These are phyloP conservation scores for Tetrapisispora nanseiensis DNA, from an alignment of 805 yeast genomes.

Conservation along the genomic window DNA sequence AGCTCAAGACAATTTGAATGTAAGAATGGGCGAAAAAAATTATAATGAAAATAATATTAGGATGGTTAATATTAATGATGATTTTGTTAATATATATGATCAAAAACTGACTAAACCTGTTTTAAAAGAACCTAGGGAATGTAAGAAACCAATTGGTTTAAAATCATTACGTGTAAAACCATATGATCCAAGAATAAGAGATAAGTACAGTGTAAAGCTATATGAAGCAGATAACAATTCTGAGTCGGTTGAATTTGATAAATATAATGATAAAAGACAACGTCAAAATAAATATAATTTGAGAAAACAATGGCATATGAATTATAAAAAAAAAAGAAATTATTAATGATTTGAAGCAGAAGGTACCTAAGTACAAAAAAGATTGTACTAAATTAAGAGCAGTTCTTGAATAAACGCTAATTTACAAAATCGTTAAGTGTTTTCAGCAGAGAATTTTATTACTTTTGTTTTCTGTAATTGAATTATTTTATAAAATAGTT, in stretches of 20 bases:
- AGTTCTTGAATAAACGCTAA: background rate
- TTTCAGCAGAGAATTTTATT: no score
- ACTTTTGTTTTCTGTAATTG: no score
- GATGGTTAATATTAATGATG: background rate
- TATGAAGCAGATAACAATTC: background rate
- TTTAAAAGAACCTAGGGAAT: background rate
- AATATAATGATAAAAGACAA: background rate
- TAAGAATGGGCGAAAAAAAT: background rate
- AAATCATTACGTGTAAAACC: background rate
- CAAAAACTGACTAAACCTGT: background rate
- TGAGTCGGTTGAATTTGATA: background rate
- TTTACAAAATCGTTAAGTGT: no score
- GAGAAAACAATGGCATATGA: background rate
- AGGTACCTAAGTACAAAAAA: no score
- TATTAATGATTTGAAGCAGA: background rate
- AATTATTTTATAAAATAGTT: no score
- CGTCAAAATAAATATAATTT: slow-evolving; percentile 1
- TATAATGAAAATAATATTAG: background rate
- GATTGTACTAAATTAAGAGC: background rate
- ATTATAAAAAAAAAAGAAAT: slow-evolving; percentile 1
- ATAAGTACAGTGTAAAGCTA: background rate
- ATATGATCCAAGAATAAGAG: background rate
- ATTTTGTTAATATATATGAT: background rate
- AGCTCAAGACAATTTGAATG: background rate
- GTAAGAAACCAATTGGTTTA: background rate